Percentiles rank a stretch among this genome's conserved stretches.
phyloP scores from a whole-genome alignment of 176 grass and related monocot genomes.

The Melocanna baccifera region DNA sequence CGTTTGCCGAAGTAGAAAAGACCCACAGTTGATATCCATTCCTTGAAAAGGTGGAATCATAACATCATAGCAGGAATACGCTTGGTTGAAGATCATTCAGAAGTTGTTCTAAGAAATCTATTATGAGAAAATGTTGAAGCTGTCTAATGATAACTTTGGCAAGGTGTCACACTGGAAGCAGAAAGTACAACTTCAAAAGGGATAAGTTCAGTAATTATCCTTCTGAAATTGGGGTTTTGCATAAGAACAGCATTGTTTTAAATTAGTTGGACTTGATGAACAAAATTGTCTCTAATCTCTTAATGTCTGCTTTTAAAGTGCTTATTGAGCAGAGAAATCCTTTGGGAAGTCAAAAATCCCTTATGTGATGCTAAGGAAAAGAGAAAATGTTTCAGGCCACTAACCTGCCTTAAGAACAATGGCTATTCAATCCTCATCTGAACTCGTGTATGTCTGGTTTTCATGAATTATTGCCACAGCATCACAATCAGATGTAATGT shows the following conservation, averaged over 20 bases:
- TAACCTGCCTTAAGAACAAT: constrained; percentile 93
- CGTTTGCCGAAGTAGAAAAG: constrained; percentile 64
- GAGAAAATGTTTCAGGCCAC: not conserved
- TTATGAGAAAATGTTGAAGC: not conserved
- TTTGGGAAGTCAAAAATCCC: not conserved
- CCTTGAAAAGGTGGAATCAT: constrained; percentile 43
- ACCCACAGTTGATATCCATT: constrained; percentile 97
- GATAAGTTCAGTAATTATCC: not conserved
- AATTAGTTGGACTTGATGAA: not conserved
- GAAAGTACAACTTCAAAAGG: not conserved
- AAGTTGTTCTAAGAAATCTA: not conserved
- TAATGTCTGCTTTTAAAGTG: not conserved
- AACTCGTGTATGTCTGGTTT: constrained; percentile 64
- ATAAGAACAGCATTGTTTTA: not conserved
- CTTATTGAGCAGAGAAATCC: not conserved
- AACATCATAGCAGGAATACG: not conserved
- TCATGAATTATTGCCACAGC: constrained; percentile 84
- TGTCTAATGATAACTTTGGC: not conserved
- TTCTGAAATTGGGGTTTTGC: not conserved
- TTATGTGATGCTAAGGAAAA: not conserved
- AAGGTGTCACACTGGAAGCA: not conserved
- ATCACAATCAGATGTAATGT: constrained; percentile 88
- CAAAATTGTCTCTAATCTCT: not conserved
- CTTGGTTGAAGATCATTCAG: not conserved
- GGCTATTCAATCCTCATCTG: constrained; percentile 80